Evolutionary conservation across 139 green algal species (phyloP).

Genomic region (Auxenochlorella pyrenoidosa): DNA sequence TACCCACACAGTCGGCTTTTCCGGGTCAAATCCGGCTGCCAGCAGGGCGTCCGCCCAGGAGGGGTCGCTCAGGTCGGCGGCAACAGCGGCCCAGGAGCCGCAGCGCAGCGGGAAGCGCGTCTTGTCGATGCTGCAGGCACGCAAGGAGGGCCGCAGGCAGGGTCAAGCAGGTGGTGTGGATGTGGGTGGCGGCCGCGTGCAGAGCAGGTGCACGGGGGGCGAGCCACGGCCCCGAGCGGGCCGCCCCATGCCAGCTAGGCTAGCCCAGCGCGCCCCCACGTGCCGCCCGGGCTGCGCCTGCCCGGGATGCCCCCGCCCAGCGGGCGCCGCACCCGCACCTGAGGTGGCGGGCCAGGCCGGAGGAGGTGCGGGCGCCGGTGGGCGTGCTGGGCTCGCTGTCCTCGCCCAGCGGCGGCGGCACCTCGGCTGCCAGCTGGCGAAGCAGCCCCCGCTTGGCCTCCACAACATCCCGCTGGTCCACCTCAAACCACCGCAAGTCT

Average conservation of each 20-base stretch:
- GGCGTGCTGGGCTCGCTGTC: not conserved
- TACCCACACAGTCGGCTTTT: constrained; percentile 29
- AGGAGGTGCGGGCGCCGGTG: not conserved
- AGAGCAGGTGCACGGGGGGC: too few relatives aligned
- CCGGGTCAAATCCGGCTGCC: constrained; percentile 26
- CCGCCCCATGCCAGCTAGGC: too few relatives aligned
- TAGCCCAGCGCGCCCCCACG: too few relatives aligned
- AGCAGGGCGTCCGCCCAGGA: constrained; percentile 11
- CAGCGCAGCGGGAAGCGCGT: constrained; percentile 13
- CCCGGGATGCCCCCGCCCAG: too few relatives aligned
- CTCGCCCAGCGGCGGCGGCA: not conserved
- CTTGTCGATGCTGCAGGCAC: not conserved
- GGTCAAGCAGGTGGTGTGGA: too few relatives aligned
- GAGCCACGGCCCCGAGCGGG: too few relatives aligned
- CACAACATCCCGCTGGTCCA: constrained; percentile 69
- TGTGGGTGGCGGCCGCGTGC: too few relatives aligned
- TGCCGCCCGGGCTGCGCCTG: too few relatives aligned
- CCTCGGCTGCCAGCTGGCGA: not conserved
- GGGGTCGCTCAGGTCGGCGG: not conserved
- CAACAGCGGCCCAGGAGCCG: not conserved
- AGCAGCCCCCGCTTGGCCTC: constrained; percentile 55
- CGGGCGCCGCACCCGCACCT: too few relatives aligned
- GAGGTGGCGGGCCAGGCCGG: not conserved
- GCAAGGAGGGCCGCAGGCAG: not conserved
- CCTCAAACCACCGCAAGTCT: constrained; percentile 73